Base-by-base conservation (phyloP, 768 basidiomycete species). In the Trametes gibbosa region DNA sequence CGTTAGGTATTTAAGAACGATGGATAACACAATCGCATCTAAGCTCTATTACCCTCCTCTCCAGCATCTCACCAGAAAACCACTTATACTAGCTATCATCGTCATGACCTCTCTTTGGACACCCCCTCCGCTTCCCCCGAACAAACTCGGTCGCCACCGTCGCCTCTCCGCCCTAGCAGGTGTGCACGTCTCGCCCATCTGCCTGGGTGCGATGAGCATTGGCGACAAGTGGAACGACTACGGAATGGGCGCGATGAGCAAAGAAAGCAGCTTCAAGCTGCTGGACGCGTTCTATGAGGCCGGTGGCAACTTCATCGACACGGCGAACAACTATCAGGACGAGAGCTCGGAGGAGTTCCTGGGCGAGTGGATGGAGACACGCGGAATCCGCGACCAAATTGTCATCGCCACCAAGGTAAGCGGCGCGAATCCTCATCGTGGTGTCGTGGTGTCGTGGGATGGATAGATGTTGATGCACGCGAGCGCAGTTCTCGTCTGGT, bases 301-400 rank as follows among this genome's bases (percentile, higher is more conserved):
- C 3, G 46, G 46, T 25, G 72, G 71, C 12, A 73, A 71, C 62
- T 70, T 73, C 42, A 67, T 72, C 50, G 71, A 73, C 47, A 75
- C 75, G 3, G 74, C 76, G 25, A 75, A 73, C 62, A 68, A 62
- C 61, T 77, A 76, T 53, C 70, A 72, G 65, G 63, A 72, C 53
- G 75, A 69, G 39, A 55, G 71, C 51, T 66, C 64, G n/a, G 75
- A 77, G 59, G 46, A 61, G 45, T 77, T 77, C 65, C 72, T 80
- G 24, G 79, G 79, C 21, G 80, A 80, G 59, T 81, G 80, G 79
- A 76, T 75, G 64, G 73, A 76, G 56, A 53, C 63, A 40, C 68
- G 77, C 16, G 70, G 69, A 0, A 75, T 74, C 51, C 68, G 80
- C 27, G 76, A 81, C 50, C 76, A 79, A 40, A 72, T 81, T 14